A percentile compares a stretch with the other conserved stretches of the same genome.
Conservation (phyloP, 2,329 filamentous ascomycete species). For the Diaporthe longicolla region DNA sequence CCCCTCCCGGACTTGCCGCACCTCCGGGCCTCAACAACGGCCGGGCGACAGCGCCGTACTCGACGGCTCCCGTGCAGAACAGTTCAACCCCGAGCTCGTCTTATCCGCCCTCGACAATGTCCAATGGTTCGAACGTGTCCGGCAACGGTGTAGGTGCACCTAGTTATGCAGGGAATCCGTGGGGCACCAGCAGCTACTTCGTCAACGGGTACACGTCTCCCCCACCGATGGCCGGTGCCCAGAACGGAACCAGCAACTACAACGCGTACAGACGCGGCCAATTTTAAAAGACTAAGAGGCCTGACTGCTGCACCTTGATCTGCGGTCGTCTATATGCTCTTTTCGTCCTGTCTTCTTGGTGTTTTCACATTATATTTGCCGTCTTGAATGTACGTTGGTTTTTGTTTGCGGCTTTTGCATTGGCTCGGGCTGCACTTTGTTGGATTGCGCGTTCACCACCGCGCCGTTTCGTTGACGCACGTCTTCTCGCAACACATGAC, state of each 20-base stretch:
- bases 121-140: conserved; percentile 6
- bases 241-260: conserved; percentile 8
- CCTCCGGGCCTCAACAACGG: conserved; percentile 76
- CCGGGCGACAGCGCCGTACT: conserved; percentile 43
- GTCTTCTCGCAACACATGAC: conserved; percentile 27
- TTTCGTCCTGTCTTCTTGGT: not conserved
- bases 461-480: conserved; percentile 27
- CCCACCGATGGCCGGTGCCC: conserved; percentile 11
- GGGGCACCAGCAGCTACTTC: conserved; percentile 30
- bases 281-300: not conserved
- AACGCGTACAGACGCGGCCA: conserved; percentile 27
- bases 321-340: not conserved
- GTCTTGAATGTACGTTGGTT: not conserved
- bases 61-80: conserved; percentile 24
- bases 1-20: conserved; percentile 83
- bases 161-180: conserved; percentile 29
- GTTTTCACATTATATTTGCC: conserved; percentile 20
- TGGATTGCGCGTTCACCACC: conserved; percentile 31
- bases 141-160: conserved; percentile 14
- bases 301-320: not conserved
- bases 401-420: conserved; percentile 27
- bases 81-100: conserved; percentile 12
- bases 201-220: conserved; percentile 16
- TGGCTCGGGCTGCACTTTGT: conserved; percentile 19
- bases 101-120: conserved; percentile 24